A percentile compares a stretch with the other conserved stretches of the same genome.
Conservation (phyloP, 805 yeast genomes). For the Candida manassasensis region DNA sequence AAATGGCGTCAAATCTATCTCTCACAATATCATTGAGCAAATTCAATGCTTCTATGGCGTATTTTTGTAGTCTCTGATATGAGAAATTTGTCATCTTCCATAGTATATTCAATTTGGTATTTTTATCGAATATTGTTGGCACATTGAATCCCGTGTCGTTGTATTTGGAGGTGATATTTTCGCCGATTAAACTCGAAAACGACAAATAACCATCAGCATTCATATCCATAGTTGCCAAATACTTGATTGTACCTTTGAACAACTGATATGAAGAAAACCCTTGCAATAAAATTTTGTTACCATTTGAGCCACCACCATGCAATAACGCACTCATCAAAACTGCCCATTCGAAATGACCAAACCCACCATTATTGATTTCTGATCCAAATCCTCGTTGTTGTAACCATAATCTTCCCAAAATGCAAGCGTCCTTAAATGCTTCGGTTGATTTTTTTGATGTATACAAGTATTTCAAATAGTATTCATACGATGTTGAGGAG, state of each 20-base stretch:
- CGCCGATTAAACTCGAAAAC: constrained; percentile 55
- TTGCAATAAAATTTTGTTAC: constrained; percentile 70
- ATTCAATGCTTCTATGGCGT: constrained; percentile 63
- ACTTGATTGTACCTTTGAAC: constrained; percentile 82
- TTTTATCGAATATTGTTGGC: constrained; percentile 74
- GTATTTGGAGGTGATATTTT: constrained; percentile 37
- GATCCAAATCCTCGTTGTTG: constrained; percentile 80
- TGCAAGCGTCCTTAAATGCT: constrained; percentile 81
- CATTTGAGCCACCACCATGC: constrained; percentile 75
- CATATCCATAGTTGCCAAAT: constrained; percentile 76
- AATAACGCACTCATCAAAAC: constrained; percentile 74
- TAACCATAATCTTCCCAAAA: constrained; percentile 85
- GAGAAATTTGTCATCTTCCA: constrained; percentile 76
- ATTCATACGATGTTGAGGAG: constrained; percentile 61
- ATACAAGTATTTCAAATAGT: constrained; percentile 71
- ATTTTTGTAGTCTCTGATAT: constrained; percentile 54
- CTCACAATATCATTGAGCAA: constrained; percentile 73
- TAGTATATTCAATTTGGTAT: constrained; percentile 69
- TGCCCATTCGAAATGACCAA: constrained; percentile 90
- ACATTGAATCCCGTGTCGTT: constrained; percentile 58
- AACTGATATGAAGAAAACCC: constrained; percentile 93
- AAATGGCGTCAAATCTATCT: constrained; percentile 78
- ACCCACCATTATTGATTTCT: constrained; percentile 64
- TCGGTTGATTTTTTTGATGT: constrained; percentile 72
- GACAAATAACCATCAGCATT: constrained; percentile 57